Percentiles rank a stretch among this genome's conserved stretches.
Conservation (phyloP, 2,329 filamentous ascomycete species). For the Ambrosiella beaveri region DNA sequence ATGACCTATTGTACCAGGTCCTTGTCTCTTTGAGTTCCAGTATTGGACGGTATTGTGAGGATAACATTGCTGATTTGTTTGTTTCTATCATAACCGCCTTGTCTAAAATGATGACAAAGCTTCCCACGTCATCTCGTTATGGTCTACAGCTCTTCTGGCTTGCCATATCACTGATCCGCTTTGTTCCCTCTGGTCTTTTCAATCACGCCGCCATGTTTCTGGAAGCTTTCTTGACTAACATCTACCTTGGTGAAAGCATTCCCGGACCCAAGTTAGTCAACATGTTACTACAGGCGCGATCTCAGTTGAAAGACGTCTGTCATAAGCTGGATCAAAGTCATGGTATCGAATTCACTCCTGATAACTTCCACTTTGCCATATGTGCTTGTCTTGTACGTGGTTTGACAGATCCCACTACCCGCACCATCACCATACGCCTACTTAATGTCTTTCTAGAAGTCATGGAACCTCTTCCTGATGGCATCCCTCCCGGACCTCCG, state of each 20-base stretch:
- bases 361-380: slow-evolving; percentile 51
- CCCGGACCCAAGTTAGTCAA: slow-evolving; percentile 41
- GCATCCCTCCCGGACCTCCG: slow-evolving; percentile 12
- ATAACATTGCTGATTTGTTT: slow-evolving; percentile 49
- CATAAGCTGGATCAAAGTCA: slow-evolving; percentile 46
- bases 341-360: slow-evolving; percentile 44
- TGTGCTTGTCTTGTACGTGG: slow-evolving; percentile 48
- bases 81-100: slow-evolving; percentile 49
- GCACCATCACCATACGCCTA: slow-evolving; percentile 39
- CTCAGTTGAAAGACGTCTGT: slow-evolving; percentile 44
- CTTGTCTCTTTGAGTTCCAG: slow-evolving; percentile 50
- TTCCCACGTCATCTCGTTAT: slow-evolving; percentile 49
- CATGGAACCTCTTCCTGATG: slow-evolving; percentile 16
- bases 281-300: slow-evolving; percentile 42
- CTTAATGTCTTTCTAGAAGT: slow-evolving; percentile 40
- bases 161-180: slow-evolving; percentile 45
- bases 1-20: slow-evolving; percentile 54
- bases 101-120: slow-evolving; percentile 54
- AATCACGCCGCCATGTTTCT: slow-evolving; percentile 49
- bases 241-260: slow-evolving; percentile 42
- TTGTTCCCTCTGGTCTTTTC: slow-evolving; percentile 45
- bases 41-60: slow-evolving; percentile 46
- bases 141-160: slow-evolving; percentile 55
- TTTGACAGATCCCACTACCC: slow-evolving; percentile 44
- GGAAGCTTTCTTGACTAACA: slow-evolving; percentile 46